Base-by-base conservation (phyloP, 306 rosid genomes). In the Sechiopsis laciniata region DNA sequence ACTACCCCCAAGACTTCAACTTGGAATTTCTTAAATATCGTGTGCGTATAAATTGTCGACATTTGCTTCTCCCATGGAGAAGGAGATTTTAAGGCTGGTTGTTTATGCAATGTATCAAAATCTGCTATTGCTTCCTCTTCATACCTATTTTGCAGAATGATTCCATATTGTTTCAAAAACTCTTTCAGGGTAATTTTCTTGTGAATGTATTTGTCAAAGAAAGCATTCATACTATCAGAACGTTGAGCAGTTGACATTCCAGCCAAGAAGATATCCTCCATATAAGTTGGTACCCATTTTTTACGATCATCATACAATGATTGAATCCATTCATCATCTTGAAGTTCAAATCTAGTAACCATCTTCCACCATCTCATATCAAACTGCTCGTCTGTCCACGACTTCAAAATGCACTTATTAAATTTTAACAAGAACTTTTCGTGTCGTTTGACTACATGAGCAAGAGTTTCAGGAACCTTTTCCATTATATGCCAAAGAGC, bases 61-160 rank as follows among this genome's bases (percentile, higher is more conserved):
- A 89, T 89, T 80, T 91, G 97, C 73, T 89, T 91, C 77, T 91
- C 96, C 96, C 97, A 89, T 70, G 97, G 97, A 45, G 97, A 91
- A 82, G 97, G 97, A 77, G 97, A 89, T 78, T 86, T 91, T 46
- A 89, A 83, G 58, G 97, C 97, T 42, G 96, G 97, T 80, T 91
- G 97, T 79, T 91, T 91, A 88, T 91, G 90, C 82, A 86, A 83
- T 69, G 96, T 89, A 82, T 91, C 97, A 76, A 91, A 91, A 86
- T 91, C 97, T 73, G 97, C 96, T 73, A 87, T 84, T 51, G 85
- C 88, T 84, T 91, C 97, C 79, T 89, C 97, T 74, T 91, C 96
- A 73, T 83, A 88, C 84, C 97, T 86, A 60, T 84, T 89, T 67
- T 89, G 97, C 62, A 91, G 87, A 80, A 91, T 91, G 16, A 82